These are phyloP conservation scores for Trypanosoma brucei DNA, from an alignment of 208 protist species.

Conservation along the genomic window DNA sequence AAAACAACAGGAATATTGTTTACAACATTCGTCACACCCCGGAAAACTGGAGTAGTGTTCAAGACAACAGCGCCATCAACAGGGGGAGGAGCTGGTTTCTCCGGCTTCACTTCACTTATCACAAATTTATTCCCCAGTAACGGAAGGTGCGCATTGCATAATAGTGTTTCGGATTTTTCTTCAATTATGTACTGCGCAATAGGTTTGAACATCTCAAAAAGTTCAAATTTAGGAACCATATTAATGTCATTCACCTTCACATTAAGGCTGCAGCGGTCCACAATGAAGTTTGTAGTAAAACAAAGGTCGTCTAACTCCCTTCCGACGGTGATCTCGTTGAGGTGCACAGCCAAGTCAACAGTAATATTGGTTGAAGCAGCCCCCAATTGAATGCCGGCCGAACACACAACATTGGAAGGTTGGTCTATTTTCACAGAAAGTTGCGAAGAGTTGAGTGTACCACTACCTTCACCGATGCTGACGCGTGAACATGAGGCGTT, in stretches of 20 bases:
- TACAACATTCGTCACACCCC: slow-evolving; percentile 14
- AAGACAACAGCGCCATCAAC: slow-evolving; percentile 15
- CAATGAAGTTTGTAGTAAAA: background rate
- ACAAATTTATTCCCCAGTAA: background rate
- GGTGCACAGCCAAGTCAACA: background rate
- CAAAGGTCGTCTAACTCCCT: slow-evolving; percentile 2
- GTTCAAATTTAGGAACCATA: slow-evolving; percentile 16
- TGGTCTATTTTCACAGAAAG: background rate
- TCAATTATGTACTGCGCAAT: slow-evolving; percentile 14
- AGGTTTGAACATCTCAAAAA: slow-evolving; percentile 19
- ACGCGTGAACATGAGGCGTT: slow-evolving; percentile 38
- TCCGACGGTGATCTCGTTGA: slow-evolving; percentile 1
- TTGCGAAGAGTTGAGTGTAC: slow-evolving; percentile 8
- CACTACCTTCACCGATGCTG: slow-evolving; percentile 4
- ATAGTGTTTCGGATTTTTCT: background rate
- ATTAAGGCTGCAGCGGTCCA: slow-evolving; percentile 20
- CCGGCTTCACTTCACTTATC: background rate
- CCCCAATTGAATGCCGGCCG: slow-evolving; percentile 6
- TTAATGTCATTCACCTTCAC: slow-evolving; percentile 8
- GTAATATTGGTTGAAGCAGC: background rate
- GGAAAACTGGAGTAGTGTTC: slow-evolving; percentile 14
- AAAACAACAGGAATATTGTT: slow-evolving; percentile 19
- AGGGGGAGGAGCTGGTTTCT: slow-evolving; percentile 12
- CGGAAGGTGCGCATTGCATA: slow-evolving; percentile 26
- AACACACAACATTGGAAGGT: slow-evolving; percentile 5